Conservation (phyloP, 768 basidiomycete genomes). For the Mycena vitilis region DNA sequence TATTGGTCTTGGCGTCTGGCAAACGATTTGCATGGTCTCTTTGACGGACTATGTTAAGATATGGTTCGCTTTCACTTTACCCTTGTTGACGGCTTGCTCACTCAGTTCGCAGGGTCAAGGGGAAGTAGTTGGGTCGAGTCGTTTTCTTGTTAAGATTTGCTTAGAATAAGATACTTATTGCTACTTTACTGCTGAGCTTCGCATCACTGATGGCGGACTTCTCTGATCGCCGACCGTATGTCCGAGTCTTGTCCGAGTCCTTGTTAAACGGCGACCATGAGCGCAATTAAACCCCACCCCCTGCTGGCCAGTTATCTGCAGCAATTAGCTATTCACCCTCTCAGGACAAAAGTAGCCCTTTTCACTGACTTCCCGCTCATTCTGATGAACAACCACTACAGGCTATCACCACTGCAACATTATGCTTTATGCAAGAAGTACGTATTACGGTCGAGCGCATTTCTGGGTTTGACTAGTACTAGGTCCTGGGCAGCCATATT, state of each 20-base stretch:
- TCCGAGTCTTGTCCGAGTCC: too few relatives aligned
- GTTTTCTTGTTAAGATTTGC: constrained; percentile 38
- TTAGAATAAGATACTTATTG: constrained; percentile 39
- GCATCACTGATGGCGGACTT: not conserved
- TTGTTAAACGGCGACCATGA: not conserved
- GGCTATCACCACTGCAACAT: constrained; percentile 74
- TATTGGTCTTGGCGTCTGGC: constrained; percentile 96
- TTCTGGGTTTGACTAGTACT: not conserved
- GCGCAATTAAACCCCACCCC: constrained; percentile 16
- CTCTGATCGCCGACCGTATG: not conserved
- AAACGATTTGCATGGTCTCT: constrained; percentile 99
- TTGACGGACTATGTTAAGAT: constrained; percentile 96
- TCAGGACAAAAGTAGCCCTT: too few relatives aligned
- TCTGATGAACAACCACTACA: constrained; percentile 68
- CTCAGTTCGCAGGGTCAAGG: constrained; percentile 62
- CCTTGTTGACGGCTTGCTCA: constrained; percentile 30
- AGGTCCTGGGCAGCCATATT: constrained; percentile 71
- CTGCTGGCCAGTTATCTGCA: constrained; percentile 68
- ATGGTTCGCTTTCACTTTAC: constrained; percentile 60
- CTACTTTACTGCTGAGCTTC: not conserved
- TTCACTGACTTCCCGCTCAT: too few relatives aligned
- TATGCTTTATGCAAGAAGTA: constrained; percentile 84
- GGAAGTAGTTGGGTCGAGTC: constrained; percentile 40
- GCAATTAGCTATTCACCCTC: constrained; percentile 59
- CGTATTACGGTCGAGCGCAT: too few relatives aligned